Evolutionary conservation across 2,329 filamentous ascomycete species (phyloP), one percentile per base, ranked within the genome.

Genomic region (Colletotrichum magnum): DNA sequence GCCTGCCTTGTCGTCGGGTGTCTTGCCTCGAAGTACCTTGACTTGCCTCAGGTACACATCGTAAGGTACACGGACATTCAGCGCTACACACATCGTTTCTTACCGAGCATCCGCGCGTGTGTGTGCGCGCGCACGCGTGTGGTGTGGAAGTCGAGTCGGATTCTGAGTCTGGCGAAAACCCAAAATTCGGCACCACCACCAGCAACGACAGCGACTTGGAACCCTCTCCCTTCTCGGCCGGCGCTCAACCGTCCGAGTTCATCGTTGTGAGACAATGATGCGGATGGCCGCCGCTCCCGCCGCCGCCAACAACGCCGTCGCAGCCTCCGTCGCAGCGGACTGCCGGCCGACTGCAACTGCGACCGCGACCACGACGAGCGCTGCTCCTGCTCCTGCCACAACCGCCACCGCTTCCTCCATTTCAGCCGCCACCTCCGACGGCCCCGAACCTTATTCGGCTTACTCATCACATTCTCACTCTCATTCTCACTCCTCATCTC

Each of bases 221-320:
- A 24, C 21, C 32, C 32, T 36, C 32, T 36, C 32, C 10, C 32
- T 32, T 32, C 32, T 36, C 32, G 32, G 32, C 32, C 32, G 32
- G 32, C 32, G 32, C 32, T 36, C 32, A 36, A 36, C 32, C 32
- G 32, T 10, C 32, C 32, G 32, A 7, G 32, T 36, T 6, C 16
- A 18, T 16, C 18, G 45, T 47, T 47, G 51, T 69, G 62, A 69
- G 67, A 69, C 67, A 50, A 69, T 56, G 62, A 69, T 69, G 67
- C 67, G 67, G 62, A 67, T 69, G 67, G 56, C 62, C 56, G 67
- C 62, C 41, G 52, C 36, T 45, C 36, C 59, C 63, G 39, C 28
- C 56, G 63, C 43, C 63, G 56, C 54, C 56, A 58, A 26, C 26
- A 52, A 58, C 61, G 18, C 53, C 53, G 61, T 51, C 61, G 52